Evolutionary conservation across 768 basidiomycete genomes (phyloP).

Genomic region (Mycena capillaripes): DNA sequence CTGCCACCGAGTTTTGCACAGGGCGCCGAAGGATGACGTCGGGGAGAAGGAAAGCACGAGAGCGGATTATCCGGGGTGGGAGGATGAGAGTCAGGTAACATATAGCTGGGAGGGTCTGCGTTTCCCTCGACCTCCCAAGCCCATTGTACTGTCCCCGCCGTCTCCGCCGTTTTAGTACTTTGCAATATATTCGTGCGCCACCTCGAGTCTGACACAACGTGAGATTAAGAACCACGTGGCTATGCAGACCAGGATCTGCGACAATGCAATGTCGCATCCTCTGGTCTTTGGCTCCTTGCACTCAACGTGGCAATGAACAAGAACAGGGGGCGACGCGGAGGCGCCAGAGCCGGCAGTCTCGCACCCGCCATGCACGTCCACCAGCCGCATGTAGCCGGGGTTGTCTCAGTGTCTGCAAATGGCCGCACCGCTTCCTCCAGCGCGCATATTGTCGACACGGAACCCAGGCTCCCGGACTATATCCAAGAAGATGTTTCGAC

Average conservation of each 20-base stretch:
- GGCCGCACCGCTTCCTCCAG: not conserved
- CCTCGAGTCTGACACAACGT: too few species aligned
- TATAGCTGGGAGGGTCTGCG: not conserved
- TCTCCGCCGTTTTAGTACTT: not conserved
- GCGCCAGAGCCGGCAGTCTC: not conserved
- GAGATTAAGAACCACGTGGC: too few species aligned
- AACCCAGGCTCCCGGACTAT: not conserved
- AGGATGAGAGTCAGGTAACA: not conserved
- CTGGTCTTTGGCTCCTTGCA: too few species aligned
- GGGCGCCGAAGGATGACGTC: not conserved
- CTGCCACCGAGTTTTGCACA: not conserved
- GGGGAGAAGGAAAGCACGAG: not conserved
- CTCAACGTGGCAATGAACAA: too few species aligned
- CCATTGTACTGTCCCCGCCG: not conserved
- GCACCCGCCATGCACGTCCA: not conserved
- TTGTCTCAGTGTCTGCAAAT: not conserved
- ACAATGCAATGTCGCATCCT: too few species aligned
- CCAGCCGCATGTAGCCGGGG: not conserved
- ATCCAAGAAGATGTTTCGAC: not conserved
- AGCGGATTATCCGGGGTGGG: not conserved
- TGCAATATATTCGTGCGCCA: not conserved
- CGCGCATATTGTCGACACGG: not conserved
- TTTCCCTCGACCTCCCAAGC: not conserved
- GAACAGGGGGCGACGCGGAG: not conserved
- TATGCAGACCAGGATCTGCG: too few species aligned